These are phyloP conservation scores for Lipomyces chichibuensis DNA, from an alignment of 805 yeast genomes.

Conservation along the genomic window DNA sequence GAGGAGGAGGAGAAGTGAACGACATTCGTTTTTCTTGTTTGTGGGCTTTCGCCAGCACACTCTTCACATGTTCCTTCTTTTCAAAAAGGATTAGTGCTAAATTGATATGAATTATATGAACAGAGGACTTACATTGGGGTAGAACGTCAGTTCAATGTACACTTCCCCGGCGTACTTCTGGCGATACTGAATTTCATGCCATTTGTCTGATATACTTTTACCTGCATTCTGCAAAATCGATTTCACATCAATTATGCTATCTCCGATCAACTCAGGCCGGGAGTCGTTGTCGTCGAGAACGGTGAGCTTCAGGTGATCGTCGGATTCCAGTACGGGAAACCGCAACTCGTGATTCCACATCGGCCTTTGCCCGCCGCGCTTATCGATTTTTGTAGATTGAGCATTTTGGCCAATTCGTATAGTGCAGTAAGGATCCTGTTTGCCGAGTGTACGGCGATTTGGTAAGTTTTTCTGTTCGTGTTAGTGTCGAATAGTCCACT, in stretches of 20 bases:
- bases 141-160: constrained; percentile 88
- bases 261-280: constrained; percentile 81
- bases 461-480: constrained; percentile 67
- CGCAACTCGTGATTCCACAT: constrained; percentile 78
- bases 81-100: neutral
- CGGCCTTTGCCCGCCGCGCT: constrained; percentile 94
- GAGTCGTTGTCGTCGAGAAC: constrained; percentile 79
- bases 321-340: constrained; percentile 66
- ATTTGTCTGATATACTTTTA: constrained; percentile 77
- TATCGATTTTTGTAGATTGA: constrained; percentile 72
- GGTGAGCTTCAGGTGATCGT: constrained; percentile 63
- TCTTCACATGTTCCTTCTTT: neutral
- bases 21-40: neutral
- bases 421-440: constrained; percentile 90
- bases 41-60: neutral
- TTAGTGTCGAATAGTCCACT: neutral
- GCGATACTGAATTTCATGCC: constrained; percentile 74
- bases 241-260: constrained; percentile 73
- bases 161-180: constrained; percentile 84
- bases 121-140: constrained; percentile 45
- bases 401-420: constrained; percentile 80
- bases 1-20: constrained; percentile 18
- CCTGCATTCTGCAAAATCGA: constrained; percentile 68
- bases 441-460: constrained; percentile 81
- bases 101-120: neutral